These are phyloP conservation scores for Kluyveromyces sp. DNA, from an alignment of 1,139 yeast species.

Conservation along the genomic window DNA sequence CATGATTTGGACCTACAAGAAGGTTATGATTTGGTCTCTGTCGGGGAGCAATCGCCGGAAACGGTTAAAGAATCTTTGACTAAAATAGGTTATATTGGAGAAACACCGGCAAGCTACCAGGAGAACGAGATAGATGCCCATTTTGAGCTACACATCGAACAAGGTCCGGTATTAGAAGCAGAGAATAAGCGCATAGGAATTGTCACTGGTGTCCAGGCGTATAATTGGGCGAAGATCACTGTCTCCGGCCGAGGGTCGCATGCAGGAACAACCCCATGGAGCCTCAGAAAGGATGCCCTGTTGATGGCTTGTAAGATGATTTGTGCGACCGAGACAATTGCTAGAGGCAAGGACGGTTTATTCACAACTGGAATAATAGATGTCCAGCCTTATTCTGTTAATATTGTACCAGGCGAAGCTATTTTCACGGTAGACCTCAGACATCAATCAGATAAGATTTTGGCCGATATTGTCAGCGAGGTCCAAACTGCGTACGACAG, in stretches of 20 bases:
- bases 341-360: conserved; percentile 45
- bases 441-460: conserved; percentile 43
- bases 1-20: conserved; percentile 42
- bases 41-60: conserved; percentile 46
- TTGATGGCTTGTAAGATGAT: conserved; percentile 53
- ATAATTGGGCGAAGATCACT: conserved; percentile 50
- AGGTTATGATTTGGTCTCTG: conserved; percentile 45
- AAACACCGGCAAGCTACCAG: conserved; percentile 40
- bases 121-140: conserved; percentile 58
- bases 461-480: conserved; percentile 38
- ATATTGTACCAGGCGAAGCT: conserved; percentile 59
- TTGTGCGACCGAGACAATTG: conserved; percentile 49
- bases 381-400: conserved; percentile 53
- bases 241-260: conserved; percentile 60
- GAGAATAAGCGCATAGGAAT: conserved; percentile 52
- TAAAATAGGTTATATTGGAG: conserved; percentile 58
- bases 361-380: conserved; percentile 54
- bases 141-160: conserved; percentile 71
- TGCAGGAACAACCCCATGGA: conserved; percentile 71
- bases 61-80: conserved; percentile 49
- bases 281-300: conserved; percentile 54
- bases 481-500: conserved; percentile 35
- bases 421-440: conserved; percentile 53
- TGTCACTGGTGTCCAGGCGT: conserved; percentile 63
- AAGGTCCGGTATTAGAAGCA: conserved; percentile 63